Evolutionary conservation across 2,329 filamentous ascomycete species (phyloP), one percentile per base, ranked within the genome.

Genomic region (Macrophomina tecta): DNA sequence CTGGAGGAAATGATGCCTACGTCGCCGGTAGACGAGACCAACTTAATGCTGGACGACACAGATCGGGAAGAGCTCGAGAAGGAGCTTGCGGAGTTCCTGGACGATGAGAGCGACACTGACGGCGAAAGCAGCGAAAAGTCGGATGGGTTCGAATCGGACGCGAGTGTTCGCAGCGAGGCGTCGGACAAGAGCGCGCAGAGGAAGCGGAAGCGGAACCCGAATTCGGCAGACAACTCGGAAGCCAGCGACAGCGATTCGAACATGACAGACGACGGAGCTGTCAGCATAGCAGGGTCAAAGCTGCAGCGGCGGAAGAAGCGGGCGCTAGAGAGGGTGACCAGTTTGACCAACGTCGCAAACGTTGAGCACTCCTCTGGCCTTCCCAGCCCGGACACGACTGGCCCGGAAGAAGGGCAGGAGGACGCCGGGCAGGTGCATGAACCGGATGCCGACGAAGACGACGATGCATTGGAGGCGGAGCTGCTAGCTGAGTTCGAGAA

Each of bases 21-120:
- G 2, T 56, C 60, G n/a, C 48, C 58, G 8, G 48, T 69, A 4
- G 65, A 51, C 14, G 53, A 67, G 32, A 52, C 45, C 7, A 45
- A 68, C 9, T 55, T 70, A 78, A 45, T 81, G 80, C 38, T 78
- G 80, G n/a, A 79, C 81, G 51, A 79, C 81, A 66, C 79, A 79
- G 3, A 67, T 28, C 40, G 65, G 30, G 56, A 67, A 28, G 56
- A 62, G 49, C 38, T 67, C 48, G 88, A 92, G 70, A 88, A 89
- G 68, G 91, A 94, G 73, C 80, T 94, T n/a, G 86, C 85, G 30
- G 91, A 91, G 64, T 92, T 94, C 70, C 79, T 93, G 67, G 85
- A 82, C 9, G 85, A 82, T 8, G 85, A 84, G 32, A 83, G 80
- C 48, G 65, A 67, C 2, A 77, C 77, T 7, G 77, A 77, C 61